A percentile compares a stretch with the other conserved stretches of the same genome.
Evolutionary conservation across 1,284 basidiomycete species (phyloP).

Genomic region (Pholiota adiposa): DNA sequence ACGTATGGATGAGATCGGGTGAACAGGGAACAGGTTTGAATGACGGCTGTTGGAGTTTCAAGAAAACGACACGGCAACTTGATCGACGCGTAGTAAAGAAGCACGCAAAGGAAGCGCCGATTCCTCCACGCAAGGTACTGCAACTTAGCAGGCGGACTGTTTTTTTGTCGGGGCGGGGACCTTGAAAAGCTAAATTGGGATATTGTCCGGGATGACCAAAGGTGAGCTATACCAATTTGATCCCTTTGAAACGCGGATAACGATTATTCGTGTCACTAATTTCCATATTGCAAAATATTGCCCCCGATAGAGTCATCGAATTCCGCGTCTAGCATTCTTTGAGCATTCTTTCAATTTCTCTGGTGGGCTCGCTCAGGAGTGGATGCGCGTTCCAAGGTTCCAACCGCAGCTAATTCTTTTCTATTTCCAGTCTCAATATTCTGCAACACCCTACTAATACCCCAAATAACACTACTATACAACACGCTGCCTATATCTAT

Average conservation of each 20-base stretch:
- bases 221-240: conserved; percentile 35
- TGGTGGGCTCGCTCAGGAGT: conserved; percentile 16
- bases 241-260: conserved; percentile 43
- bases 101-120: conserved; percentile 11
- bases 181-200: conserved; percentile 30
- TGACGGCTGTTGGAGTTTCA: conserved; percentile 8
- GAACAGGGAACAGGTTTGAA: neutral
- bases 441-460: neutral
- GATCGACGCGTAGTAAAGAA: conserved; percentile 25
- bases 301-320: conserved; percentile 43
- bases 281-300: conserved; percentile 33
- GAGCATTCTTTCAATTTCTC: conserved; percentile 26
- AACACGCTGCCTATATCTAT: neutral
- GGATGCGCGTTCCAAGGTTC: conserved; percentile 31
- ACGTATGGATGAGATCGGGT: neutral
- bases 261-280: conserved; percentile 33
- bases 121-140: conserved; percentile 1
- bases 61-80: conserved; percentile 18
- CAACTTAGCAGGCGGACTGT: conserved; percentile 14
- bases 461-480: neutral
- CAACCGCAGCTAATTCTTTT: conserved; percentile 41
- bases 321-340: conserved; percentile 35
- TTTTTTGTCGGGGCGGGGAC: conserved; percentile 37
- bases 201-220: conserved; percentile 19
- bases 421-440: conserved; percentile 7